phyloP scores from a whole-genome alignment of 208 protist species.

The Plasmodiophora brassicae region DNA sequence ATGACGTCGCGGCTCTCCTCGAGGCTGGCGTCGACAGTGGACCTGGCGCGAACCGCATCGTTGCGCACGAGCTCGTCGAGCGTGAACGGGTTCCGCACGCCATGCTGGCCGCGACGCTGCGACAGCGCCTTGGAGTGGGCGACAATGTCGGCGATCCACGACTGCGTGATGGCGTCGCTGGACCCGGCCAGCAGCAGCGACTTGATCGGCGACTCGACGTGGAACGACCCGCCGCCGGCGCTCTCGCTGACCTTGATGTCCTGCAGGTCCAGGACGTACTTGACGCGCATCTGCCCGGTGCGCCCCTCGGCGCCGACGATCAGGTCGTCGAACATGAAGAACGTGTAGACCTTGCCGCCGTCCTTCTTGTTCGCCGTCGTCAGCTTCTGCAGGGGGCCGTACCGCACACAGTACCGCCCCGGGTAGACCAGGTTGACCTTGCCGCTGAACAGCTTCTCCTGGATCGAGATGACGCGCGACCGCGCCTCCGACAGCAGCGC shows the following conservation, averaged over 20 bases:
- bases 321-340: constrained; percentile 27
- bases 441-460: constrained; percentile 1
- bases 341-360: constrained; percentile 5
- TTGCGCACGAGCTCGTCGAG: neutral
- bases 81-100: neutral
- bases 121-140: neutral
- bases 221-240: neutral
- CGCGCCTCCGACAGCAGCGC: neutral
- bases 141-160: neutral
- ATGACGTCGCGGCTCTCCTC: neutral
- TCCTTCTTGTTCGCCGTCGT: constrained; percentile 13
- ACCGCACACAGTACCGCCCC: constrained; percentile 14
- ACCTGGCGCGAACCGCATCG: neutral
- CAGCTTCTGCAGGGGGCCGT: neutral
- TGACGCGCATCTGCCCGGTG: constrained; percentile 12
- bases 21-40: neutral
- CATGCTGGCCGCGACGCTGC: neutral
- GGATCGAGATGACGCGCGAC: neutral
- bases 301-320: neutral
- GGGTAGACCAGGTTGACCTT: neutral
- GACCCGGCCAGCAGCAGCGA: neutral
- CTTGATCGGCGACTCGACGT: constrained; percentile 13
- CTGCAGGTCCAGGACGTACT: constrained; percentile 24
- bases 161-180: neutral
- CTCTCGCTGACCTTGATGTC: neutral